A percentile compares a stretch with the other conserved stretches of the same genome.
Conservation (phyloP, 164 flowering plant genomes). For the Hamamelis virginiana region DNA sequence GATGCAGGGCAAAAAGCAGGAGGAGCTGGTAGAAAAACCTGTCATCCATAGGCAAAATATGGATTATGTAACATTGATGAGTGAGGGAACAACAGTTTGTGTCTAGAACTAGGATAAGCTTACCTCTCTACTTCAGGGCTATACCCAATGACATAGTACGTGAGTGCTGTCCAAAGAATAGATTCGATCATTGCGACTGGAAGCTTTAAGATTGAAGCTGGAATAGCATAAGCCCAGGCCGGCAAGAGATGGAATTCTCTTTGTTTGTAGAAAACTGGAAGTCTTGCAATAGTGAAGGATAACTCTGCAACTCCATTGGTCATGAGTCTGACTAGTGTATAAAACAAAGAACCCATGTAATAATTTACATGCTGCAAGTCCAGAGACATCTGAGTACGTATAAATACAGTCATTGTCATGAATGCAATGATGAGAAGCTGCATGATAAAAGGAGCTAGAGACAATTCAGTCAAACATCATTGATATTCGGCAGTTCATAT, state of each 20-base stretch:
- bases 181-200: constrained; percentile 50
- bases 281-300: constrained; percentile 43
- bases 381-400: constrained; percentile 37
- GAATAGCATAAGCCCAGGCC: constrained; percentile 61
- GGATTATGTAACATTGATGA: neutral
- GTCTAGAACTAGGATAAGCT: neutral
- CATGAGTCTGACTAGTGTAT: constrained; percentile 39
- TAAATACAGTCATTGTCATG: constrained; percentile 52
- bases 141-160: constrained; percentile 58
- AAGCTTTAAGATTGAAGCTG: constrained; percentile 45
- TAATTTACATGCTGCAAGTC: constrained; percentile 33
- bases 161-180: constrained; percentile 45
- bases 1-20: constrained; percentile 43
- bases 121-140: constrained; percentile 51
- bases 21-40: constrained; percentile 62
- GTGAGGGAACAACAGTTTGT: neutral
- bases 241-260: constrained; percentile 45
- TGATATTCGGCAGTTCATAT: neutral
- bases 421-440: constrained; percentile 49
- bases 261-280: constrained; percentile 56
- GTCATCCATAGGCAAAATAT: neutral
- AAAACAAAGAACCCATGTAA: constrained; percentile 43
- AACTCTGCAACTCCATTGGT: constrained; percentile 56
- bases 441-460: neutral
- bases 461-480: neutral